Base-by-base conservation (phyloP, 2,329 filamentous ascomycete species). In the Botryosphaeria agaves region DNA sequence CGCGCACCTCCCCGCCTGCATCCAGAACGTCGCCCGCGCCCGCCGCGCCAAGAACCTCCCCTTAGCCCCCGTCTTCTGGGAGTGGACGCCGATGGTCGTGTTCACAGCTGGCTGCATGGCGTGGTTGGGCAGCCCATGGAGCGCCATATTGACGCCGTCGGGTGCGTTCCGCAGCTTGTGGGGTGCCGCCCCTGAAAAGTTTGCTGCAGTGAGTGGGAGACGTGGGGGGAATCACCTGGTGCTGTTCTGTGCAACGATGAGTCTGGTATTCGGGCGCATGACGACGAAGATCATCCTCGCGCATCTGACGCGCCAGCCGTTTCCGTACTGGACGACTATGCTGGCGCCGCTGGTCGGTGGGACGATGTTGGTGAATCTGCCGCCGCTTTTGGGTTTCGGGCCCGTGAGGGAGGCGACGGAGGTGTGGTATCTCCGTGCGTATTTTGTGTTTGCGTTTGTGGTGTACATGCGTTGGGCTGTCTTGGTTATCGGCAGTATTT, bases 211-310 rank as follows among this genome's bases (percentile, higher is more conserved):
- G n/a, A n/a, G n/a, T n/a, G 57, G 60, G 20, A 74, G 92, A 36
- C 9, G 21, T 18, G 20, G 20, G n/a, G 28, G n/a, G 8, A 94
- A 95, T 57, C 80, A 89, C 47, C 69, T 98, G 1, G 74, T 91
- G 7, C 69, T 95, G 28, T 92, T 93, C 55, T 94, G 85, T 60
- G 57, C 92, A 36, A 92, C 82, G 35, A 79, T 95, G 65, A 80
- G 82, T n/a, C 85, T 95, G 45, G 89, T 94, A 35, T 95, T 98
- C 53, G 89, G 89, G 20, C 78, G 89, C 41, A 84, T 98, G 76
- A 95, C 89, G 0, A 98, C 89, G 23, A 98, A 95, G 63, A 95
- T 95, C 55, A 98, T 98, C 48, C 73, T 98, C 12, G 87, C 89
- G 3, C 89, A 98, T 54, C 64, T 98, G 30, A 89, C 89, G 2